Evolutionary conservation across 306 rosid species (phyloP).

Genomic region (Vachellia pachyceras): DNA sequence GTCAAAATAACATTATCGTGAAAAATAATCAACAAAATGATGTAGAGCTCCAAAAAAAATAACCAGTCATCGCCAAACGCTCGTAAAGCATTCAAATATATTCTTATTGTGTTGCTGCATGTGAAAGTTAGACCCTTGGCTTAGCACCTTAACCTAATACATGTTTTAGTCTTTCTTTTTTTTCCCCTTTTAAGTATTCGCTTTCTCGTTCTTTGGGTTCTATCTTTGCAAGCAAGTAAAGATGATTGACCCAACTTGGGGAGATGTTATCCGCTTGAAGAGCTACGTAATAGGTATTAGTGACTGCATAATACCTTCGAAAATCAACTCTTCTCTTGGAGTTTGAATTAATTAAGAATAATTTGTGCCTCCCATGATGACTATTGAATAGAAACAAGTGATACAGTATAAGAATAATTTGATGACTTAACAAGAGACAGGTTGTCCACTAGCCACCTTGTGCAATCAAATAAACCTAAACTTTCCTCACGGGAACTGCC

Average conservation of each 20-base stretch:
- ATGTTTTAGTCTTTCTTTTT: slow-evolving; percentile 24
- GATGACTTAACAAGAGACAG: slow-evolving; percentile 43
- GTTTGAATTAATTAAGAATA: slow-evolving; percentile 18
- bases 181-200: slow-evolving; percentile 16
- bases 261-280: slow-evolving; percentile 44
- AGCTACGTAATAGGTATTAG: slow-evolving; percentile 35
- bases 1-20: too few relatives aligned
- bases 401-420: slow-evolving; percentile 21
- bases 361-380: slow-evolving; percentile 10
- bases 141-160: slow-evolving; percentile 48
- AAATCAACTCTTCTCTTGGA: slow-evolving; percentile 35
- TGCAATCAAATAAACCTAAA: slow-evolving; percentile 48
- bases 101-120: slow-evolving; percentile 19
- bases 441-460: slow-evolving; percentile 52
- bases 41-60: slow-evolving; percentile 27
- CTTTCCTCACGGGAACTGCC: slow-evolving; percentile 47
- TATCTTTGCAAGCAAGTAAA: slow-evolving; percentile 54
- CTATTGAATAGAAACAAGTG: slow-evolving; percentile 29
- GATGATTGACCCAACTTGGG: slow-evolving; percentile 53
- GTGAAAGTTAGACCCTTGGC: slow-evolving; percentile 44
- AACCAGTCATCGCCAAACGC: slow-evolving; percentile 31
- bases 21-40: slow-evolving; percentile 37
- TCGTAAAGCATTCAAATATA: slow-evolving; percentile 22
- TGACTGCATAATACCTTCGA: slow-evolving; percentile 19
- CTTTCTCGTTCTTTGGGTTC: neutral